A percentile compares a stretch with the other conserved stretches of the same genome.
These are phyloP conservation scores for Cystobasidium pallidum DNA, from an alignment of 1,284 basidiomycete species.

Conservation along the genomic window DNA sequence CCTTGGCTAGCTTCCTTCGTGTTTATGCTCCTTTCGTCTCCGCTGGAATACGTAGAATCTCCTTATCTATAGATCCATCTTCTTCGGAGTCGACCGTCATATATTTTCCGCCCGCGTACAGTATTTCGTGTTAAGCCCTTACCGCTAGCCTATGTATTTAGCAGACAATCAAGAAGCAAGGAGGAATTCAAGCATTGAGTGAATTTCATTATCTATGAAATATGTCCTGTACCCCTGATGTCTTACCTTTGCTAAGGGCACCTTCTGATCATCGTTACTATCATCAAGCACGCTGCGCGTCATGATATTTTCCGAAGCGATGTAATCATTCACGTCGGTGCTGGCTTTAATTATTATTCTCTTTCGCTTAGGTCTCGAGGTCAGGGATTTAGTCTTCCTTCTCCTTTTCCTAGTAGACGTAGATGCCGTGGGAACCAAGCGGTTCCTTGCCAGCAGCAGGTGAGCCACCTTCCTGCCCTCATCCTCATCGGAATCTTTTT, in stretches of 20 bases:
- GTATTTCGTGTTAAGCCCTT: slow-evolving; percentile 3
- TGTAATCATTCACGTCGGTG: neutral
- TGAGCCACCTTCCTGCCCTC: neutral
- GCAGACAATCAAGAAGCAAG: neutral
- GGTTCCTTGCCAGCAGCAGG: neutral
- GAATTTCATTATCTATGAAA: no score
- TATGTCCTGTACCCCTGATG: no score
- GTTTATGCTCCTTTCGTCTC: neutral
- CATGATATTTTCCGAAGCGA: neutral
- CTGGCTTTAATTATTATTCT: neutral
- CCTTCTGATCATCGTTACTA: neutral
- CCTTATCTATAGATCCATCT: neutral
- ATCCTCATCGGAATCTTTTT: neutral
- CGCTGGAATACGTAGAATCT: neutral
- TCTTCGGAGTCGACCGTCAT: neutral
- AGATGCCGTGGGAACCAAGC: neutral
- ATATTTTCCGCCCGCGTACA: neutral
- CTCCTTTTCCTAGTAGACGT: neutral
- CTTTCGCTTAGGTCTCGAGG: neutral
- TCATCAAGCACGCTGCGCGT: neutral
- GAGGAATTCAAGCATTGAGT: neutral
- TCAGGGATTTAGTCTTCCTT: neutral
- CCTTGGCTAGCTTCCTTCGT: no score
- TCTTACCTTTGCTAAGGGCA: neutral
- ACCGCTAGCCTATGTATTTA: neutral